Percentiles rank a stretch among this genome's conserved stretches.
Conservation (phyloP, 2,329 filamentous ascomycete species). For the Helminthosporium solani region DNA sequence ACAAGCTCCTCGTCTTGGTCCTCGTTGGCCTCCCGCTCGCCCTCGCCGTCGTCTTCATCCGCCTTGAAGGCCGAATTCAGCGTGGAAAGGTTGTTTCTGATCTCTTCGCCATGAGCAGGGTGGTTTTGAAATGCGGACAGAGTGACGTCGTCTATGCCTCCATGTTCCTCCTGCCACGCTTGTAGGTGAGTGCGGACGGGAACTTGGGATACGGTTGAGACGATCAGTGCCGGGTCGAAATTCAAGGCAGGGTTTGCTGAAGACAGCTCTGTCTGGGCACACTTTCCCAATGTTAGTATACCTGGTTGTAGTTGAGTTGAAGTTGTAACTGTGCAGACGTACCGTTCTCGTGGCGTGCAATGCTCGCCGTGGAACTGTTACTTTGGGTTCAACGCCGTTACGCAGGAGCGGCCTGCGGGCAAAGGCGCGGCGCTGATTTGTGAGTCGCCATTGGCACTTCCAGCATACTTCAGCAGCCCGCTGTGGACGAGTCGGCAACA, state of each 20-base stretch:
- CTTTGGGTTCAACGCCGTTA: slow-evolving; percentile 9
- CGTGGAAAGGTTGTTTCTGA: slow-evolving; percentile 28
- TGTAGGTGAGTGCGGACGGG: slow-evolving; percentile 32
- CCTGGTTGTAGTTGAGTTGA: slow-evolving; percentile 12
- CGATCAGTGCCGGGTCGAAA: slow-evolving; percentile 14
- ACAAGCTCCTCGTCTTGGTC: slow-evolving; percentile 35
- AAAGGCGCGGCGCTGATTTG: slow-evolving; percentile 5
- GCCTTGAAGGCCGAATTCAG: slow-evolving; percentile 22
- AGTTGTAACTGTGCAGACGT: slow-evolving; percentile 3
- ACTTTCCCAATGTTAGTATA: slow-evolving; percentile 17
- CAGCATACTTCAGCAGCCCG: slow-evolving; percentile 21
- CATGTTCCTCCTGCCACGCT: slow-evolving; percentile 49
- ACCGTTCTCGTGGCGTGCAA: slow-evolving; percentile 25
- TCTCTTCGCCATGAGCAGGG: slow-evolving; percentile 20
- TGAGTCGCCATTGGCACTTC: slow-evolving; percentile 28
- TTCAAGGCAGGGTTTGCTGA: slow-evolving; percentile 7
- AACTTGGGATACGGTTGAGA: slow-evolving; percentile 13
- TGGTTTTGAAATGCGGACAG: slow-evolving; percentile 35
- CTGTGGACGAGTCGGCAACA: slow-evolving; percentile 19
- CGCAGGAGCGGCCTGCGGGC: slow-evolving; percentile 3
- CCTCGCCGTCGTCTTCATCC: slow-evolving; percentile 22
- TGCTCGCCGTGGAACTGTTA: slow-evolving; percentile 20
- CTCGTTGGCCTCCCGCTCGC: slow-evolving; percentile 22
- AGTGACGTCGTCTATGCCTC: slow-evolving; percentile 29
- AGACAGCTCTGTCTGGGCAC: slow-evolving; percentile 9